Percentiles rank a stretch among this genome's conserved stretches.
These are phyloP conservation scores for Strobilomyces echinocephalus DNA, from an alignment of 768 basidiomycete genomes.

Conservation along the genomic window DNA sequence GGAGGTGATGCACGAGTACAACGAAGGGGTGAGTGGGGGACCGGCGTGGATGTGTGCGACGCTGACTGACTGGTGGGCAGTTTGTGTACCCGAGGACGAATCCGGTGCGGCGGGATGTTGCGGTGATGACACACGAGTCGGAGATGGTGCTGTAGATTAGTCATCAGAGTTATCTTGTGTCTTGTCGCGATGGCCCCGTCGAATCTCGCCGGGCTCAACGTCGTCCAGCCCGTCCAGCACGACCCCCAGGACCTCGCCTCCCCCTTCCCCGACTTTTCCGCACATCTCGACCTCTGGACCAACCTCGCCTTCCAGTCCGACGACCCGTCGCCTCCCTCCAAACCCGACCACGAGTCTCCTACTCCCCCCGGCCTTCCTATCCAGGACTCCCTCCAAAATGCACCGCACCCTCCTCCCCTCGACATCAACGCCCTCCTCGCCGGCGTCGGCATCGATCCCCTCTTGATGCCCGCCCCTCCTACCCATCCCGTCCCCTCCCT, in stretches of 20 bases:
- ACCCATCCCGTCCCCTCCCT: constrained; percentile 47
- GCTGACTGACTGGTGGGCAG: constrained; percentile 34
- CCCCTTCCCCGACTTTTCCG: constrained; percentile 67
- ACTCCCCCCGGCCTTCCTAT: constrained; percentile 26
- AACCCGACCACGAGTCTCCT: constrained; percentile 25
- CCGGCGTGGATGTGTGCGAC: background rate
- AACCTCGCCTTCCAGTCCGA: constrained; percentile 76
- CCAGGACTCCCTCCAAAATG: constrained; percentile 41
- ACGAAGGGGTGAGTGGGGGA: constrained; percentile 54
- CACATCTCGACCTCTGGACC: constrained; percentile 82
- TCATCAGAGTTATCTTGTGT: background rate
- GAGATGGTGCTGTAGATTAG: constrained; percentile 44
- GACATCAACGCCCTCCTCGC: constrained; percentile 39
- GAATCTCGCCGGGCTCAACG: constrained; percentile 74
- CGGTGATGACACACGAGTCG: constrained; percentile 81
- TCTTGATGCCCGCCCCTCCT: constrained; percentile 30
- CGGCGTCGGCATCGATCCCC: constrained; percentile 41
- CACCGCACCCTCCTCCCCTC: constrained; percentile 46
- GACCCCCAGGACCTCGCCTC: constrained; percentile 53
- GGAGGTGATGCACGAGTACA: constrained; percentile 83
- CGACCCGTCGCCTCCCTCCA: constrained; percentile 47
- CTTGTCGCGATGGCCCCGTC: constrained; percentile 48
- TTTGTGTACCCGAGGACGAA: constrained; percentile 82
- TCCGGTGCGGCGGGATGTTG: constrained; percentile 69
- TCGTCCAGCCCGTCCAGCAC: constrained; percentile 53